These are phyloP conservation scores for Aquilaria yunnanensis DNA, from an alignment of 345 rosid species.

Conservation along the genomic window DNA sequence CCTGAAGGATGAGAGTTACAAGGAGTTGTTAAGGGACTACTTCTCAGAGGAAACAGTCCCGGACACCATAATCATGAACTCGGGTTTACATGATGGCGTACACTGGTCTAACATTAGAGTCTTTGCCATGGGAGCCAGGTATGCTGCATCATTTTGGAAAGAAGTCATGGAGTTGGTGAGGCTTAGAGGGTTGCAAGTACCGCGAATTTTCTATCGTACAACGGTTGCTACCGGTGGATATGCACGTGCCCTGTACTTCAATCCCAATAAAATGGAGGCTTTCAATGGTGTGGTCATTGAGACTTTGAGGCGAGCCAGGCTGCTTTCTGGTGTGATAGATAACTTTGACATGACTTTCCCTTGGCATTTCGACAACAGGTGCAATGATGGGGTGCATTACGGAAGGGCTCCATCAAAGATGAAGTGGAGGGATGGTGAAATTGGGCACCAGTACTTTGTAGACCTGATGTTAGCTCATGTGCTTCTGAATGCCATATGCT, in stretches of 20 bases:
- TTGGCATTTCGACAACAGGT: slow-evolving; percentile 90
- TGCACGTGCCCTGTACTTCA: slow-evolving; percentile 63
- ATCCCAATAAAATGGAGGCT: slow-evolving; percentile 88
- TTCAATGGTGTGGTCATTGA: slow-evolving; percentile 69
- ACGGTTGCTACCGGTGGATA: slow-evolving; percentile 89
- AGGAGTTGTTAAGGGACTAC: slow-evolving; percentile 59
- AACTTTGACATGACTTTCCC: slow-evolving; percentile 89
- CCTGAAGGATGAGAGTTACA: slow-evolving; percentile 48
- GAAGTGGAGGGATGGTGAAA: slow-evolving; percentile 88
- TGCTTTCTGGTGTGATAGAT: slow-evolving; percentile 69
- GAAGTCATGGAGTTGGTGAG: slow-evolving; percentile 52
- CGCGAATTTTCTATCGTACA: slow-evolving; percentile 58
- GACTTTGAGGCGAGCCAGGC: slow-evolving; percentile 52
- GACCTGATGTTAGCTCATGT: slow-evolving; percentile 91
- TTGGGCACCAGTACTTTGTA: slow-evolving; percentile 97
- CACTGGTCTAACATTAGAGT: slow-evolving; percentile 48
- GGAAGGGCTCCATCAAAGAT: slow-evolving; percentile 81
- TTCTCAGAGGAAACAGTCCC: slow-evolving; percentile 68
- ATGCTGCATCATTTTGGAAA: slow-evolving; percentile 72
- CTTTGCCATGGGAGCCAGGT: slow-evolving; percentile 53
- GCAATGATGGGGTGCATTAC: slow-evolving; percentile 91
- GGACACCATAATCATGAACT: slow-evolving; percentile 74
- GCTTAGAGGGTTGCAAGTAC: slow-evolving; percentile 54
- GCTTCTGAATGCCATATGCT: slow-evolving; percentile 69
- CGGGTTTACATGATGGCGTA: slow-evolving; percentile 88